Base-by-base conservation (phyloP, 73 alveolate genomes). In the Symbiodinium natans region DNA sequence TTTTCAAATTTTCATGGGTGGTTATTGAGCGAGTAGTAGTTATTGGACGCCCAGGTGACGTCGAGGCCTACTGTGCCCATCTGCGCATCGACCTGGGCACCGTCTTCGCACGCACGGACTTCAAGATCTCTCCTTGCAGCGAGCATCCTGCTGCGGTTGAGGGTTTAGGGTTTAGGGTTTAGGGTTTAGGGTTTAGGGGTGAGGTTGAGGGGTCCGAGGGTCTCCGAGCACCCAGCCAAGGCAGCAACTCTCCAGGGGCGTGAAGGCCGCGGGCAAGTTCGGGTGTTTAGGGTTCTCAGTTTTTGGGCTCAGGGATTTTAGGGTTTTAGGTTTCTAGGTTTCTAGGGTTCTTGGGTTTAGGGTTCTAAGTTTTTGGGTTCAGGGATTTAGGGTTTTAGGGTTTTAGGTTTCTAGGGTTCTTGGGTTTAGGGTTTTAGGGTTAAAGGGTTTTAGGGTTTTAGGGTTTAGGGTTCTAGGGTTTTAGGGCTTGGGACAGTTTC, bases 71-170 rank as follows among this genome's bases (percentile, higher is more conserved):
- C 33, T 86, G 94, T 42, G 68, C 59, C 19, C 94, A 59, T 42
- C 40, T 86, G 84, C 36, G 40, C 6, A 19, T 63, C 13, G 33
- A 86, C 94, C 68, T 54, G 0, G 40, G 40, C 40, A 27, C 13
- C 68, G 68, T 52, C 63, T 86, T 86, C 68, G 42, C 54, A 19
- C 21, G 39, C 27, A 86, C 94, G 4, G 94, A 86, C 40, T 86
- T 86, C 94, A 86, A 86, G 56, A 86, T 86, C 83, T 86, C 94
- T 6, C 94, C 94, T 29, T 86, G 94, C 94, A 56, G 94, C 94
- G 59, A 63, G 93, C 77, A 52, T 0, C 68, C 27, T 27, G n/a
- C 68, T 3, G 25, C 13, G 68, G 68, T 27, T 4, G 68, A 52
- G 68, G 13, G 13, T 27, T 52, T 5, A 5, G n/a, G 1, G 25